phyloP scores from a whole-genome alignment of 805 yeast genomes.

The Wickerhamomyces mucosus region DNA sequence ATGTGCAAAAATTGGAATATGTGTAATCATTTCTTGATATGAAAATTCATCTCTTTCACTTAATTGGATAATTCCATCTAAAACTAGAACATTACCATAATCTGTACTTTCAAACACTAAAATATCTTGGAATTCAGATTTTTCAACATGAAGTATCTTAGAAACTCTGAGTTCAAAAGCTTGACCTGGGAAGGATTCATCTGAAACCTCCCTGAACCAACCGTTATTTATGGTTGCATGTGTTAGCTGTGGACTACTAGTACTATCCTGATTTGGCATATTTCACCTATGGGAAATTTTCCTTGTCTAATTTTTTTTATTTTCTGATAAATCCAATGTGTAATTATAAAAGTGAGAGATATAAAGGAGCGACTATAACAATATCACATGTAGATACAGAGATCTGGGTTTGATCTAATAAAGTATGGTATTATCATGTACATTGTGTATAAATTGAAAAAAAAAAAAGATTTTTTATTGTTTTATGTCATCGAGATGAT shows the following conservation, averaged over 20 bases:
- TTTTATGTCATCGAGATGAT: too few species aligned
- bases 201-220: conserved; percentile 77
- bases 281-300: too few species aligned
- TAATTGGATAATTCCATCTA: conserved; percentile 86
- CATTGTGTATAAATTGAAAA: too few species aligned
- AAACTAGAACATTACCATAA: conserved; percentile 81
- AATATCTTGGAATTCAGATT: conserved; percentile 66
- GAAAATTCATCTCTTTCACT: conserved; percentile 92
- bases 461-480: too few species aligned
- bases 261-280: conserved; percentile 5
- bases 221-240: conserved; percentile 38
- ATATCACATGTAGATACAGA: too few species aligned
- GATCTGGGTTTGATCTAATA: too few species aligned
- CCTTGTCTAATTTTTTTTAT: too few species aligned
- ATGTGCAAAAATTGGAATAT: conserved; percentile 73
- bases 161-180: conserved; percentile 59
- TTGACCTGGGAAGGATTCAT: conserved; percentile 79
- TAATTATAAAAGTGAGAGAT: too few species aligned
- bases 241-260: too few species aligned
- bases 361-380: too few species aligned
- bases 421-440: too few species aligned
- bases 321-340: too few species aligned
- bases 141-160: conserved; percentile 52
- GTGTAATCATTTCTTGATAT: conserved; percentile 87
- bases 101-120: conserved; percentile 65